Evolutionary conservation across 2,329 filamentous ascomycete genomes (phyloP).

Genomic region (Calonectria honghensis): DNA sequence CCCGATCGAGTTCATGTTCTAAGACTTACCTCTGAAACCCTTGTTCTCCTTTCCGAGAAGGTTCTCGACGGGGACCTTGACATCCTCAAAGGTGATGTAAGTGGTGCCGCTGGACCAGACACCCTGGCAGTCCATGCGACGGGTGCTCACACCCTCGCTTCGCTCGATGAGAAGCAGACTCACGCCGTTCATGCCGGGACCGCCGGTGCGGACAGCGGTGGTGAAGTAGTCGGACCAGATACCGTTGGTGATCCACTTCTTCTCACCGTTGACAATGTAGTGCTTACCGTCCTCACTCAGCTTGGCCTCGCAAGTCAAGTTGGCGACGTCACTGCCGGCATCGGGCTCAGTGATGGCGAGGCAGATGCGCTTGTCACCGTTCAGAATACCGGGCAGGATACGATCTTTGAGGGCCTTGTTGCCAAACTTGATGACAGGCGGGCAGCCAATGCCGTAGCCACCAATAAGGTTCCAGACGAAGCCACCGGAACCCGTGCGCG

Average conservation of each 20-base stretch:
- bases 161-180: slow-evolving; percentile 95
- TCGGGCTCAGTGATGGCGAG: slow-evolving; percentile 98
- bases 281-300: slow-evolving; percentile 96
- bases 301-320: slow-evolving; percentile 96
- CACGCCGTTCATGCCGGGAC: slow-evolving; percentile 93
- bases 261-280: slow-evolving; percentile 99
- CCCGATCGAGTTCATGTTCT: not conserved
- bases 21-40: slow-evolving; percentile 84
- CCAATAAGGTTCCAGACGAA: slow-evolving; percentile 98
- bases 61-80: slow-evolving; percentile 99
- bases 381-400: slow-evolving; percentile 90
- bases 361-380: slow-evolving; percentile 97
- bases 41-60: slow-evolving; percentile 98
- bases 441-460: slow-evolving; percentile 96
- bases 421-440: slow-evolving; percentile 93
- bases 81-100: slow-evolving; percentile 98
- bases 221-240: slow-evolving; percentile 99
- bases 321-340: slow-evolving; percentile 95
- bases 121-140: slow-evolving; percentile 98
- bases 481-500: slow-evolving; percentile 90
- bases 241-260: slow-evolving; percentile 99
- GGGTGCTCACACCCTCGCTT: slow-evolving; percentile 89
- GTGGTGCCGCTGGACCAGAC: slow-evolving; percentile 97
- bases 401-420: slow-evolving; percentile 89
- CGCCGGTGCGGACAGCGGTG: slow-evolving; percentile 93